These are phyloP conservation scores for Pseudogymnoascus sp. DNA, from an alignment of 2,329 filamentous ascomycete species.

Conservation along the genomic window DNA sequence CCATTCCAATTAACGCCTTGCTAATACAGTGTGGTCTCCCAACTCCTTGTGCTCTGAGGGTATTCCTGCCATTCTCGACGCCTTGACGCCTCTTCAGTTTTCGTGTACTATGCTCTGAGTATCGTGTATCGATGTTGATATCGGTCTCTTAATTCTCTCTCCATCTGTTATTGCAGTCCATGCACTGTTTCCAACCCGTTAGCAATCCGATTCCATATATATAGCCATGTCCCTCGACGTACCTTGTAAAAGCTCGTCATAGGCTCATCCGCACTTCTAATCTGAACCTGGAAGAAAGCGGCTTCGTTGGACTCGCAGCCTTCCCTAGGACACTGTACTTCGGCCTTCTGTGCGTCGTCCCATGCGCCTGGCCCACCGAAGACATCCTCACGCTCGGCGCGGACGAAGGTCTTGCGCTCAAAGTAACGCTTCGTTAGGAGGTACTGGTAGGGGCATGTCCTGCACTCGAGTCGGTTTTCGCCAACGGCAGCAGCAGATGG, in stretches of 20 bases:
- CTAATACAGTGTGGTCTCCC: neutral
- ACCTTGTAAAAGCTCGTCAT: conserved; percentile 97
- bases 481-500: conserved; percentile 28
- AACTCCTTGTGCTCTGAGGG: neutral
- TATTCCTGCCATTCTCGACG: neutral
- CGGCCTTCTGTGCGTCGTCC: conserved; percentile 82
- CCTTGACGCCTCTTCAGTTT: neutral
- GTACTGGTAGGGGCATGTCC: conserved; percentile 90
- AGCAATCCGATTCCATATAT: conserved; percentile 7
- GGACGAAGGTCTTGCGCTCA: conserved; percentile 70
- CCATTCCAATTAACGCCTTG: neutral
- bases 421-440: conserved; percentile 69
- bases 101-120: neutral
- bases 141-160: conserved; percentile 48
- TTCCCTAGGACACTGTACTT: conserved; percentile 74
- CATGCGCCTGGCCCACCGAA: conserved; percentile 82
- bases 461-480: conserved; percentile 83
- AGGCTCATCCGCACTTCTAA: conserved; percentile 94
- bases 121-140: neutral
- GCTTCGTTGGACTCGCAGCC: conserved; percentile 76
- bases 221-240: conserved; percentile 22
- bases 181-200: conserved; percentile 43
- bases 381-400: conserved; percentile 82
- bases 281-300: conserved; percentile 95
- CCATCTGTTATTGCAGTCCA: conserved; percentile 59